Evolutionary conservation across 2,329 filamentous ascomycete genomes (phyloP).

Genomic region (Trichoderma endophyticum): DNA sequence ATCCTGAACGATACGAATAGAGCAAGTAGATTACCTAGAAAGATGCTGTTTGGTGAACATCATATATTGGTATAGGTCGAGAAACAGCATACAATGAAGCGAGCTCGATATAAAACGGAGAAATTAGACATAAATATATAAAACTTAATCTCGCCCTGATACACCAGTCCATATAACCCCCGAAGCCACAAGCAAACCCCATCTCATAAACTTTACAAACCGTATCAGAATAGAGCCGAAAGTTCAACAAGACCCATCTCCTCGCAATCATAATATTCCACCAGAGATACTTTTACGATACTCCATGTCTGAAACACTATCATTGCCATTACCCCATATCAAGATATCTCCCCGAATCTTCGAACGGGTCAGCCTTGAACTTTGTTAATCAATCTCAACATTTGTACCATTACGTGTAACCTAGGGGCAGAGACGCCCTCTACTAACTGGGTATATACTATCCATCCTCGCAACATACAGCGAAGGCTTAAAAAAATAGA

Average conservation of each 20-base stretch:
- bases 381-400: neutral
- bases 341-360: rapidly evolving
- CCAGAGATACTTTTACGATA: neutral
- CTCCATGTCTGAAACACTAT: neutral
- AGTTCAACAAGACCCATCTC: neutral
- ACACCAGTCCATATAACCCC: neutral
- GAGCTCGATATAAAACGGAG: neutral
- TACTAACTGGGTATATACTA: slow-evolving; percentile 15
- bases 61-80: neutral
- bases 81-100: neutral
- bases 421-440: neutral
- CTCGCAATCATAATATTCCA: neutral
- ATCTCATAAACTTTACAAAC: neutral
- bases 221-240: neutral
- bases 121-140: neutral
- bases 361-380: neutral
- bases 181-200: neutral
- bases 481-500: neutral
- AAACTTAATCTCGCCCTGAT: neutral
- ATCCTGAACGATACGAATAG: no score
- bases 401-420: neutral
- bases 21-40: no score
- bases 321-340: neutral
- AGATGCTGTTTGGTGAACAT: no score
- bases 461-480: slow-evolving; percentile 3